Evolutionary conservation across 2,329 filamentous ascomycete genomes (phyloP), one percentile per base, ranked within the genome.

Genomic region (Xylariaceae sp.): DNA sequence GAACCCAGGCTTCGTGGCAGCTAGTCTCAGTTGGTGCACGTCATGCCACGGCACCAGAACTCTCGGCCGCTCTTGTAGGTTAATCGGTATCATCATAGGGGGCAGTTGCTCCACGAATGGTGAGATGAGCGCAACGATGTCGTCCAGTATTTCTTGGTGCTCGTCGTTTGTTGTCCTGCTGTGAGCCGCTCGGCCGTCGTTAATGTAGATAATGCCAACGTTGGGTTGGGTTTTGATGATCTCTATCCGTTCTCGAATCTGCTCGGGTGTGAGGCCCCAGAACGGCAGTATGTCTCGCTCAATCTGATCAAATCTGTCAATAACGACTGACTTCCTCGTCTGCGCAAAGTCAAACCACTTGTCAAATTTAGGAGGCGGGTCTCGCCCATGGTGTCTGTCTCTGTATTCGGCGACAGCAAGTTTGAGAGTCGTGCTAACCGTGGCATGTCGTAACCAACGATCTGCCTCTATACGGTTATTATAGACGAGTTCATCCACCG

Each of bases 1-100:
- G 13, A 62, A 63, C 67, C 51, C 72, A 67, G 54, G 56, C 14
- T 61, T 62, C 16, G 53, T 66, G 6, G 65, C 71, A 17, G 63
- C 57, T 31, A 63, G 57, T 14, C 56, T 62, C 5, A 66, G 59
- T 38, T 66, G 54, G 17, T 65, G 60, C n/a, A 69, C 75, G 51
- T 88, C 82, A 51, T 89, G 83, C 72, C 86, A 84, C 0, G 88
- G 83, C 1, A 89, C 77, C 3, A 91, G 76, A 1, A 92, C 82
- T 38, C 88, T 78, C 1, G 89, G 88, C 60, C 89, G 83, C 52
- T 90, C 87, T 60, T 88, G 81, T 17, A 89, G 76, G 65, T 96
- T 96, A 72, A 96, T 88, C 0, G 89, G 88, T 17, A 96, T 71
- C 57, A 90, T 83, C 88, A 96, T 92, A 57, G 92, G 83, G 1